Evolutionary conservation across 1,139 yeast species (phyloP).

Genomic region (Geotrichum candidum): DNA sequence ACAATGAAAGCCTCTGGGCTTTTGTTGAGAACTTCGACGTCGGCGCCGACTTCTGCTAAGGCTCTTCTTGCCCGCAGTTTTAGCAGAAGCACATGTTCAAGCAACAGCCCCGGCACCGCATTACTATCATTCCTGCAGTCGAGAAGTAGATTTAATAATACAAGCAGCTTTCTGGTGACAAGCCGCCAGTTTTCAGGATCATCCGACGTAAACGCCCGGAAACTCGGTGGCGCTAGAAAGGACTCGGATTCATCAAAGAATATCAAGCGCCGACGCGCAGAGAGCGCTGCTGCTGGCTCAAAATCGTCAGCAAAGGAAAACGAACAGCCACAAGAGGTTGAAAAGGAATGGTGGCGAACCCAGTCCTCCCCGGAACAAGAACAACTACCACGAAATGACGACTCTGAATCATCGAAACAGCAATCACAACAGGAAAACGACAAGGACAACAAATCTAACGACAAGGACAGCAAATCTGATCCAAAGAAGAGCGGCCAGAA

Average conservation of each 20-base stretch:
- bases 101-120: background rate
- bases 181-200: conserved; percentile 3
- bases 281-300: background rate
- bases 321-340: background rate
- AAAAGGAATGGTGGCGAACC: conserved; percentile 7
- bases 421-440: background rate
- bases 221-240: background rate
- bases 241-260: background rate
- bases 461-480: conserved; percentile 1
- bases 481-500: conserved; percentile 12
- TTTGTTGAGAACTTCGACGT: background rate
- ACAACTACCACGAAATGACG: background rate
- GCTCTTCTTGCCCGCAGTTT: background rate
- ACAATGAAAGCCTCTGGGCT: background rate
- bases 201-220: background rate
- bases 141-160: background rate
- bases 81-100: background rate
- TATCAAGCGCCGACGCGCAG: background rate
- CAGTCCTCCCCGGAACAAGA: background rate
- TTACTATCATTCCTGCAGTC: background rate
- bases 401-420: background rate
- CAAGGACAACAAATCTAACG: background rate
- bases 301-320: background rate
- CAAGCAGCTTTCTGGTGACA: background rate
- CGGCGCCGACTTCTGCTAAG: background rate